Evolutionary conservation across 2,329 filamentous ascomycete genomes (phyloP), one percentile per base, ranked within the genome.

Genomic region (Pseudomassariella vexata): DNA sequence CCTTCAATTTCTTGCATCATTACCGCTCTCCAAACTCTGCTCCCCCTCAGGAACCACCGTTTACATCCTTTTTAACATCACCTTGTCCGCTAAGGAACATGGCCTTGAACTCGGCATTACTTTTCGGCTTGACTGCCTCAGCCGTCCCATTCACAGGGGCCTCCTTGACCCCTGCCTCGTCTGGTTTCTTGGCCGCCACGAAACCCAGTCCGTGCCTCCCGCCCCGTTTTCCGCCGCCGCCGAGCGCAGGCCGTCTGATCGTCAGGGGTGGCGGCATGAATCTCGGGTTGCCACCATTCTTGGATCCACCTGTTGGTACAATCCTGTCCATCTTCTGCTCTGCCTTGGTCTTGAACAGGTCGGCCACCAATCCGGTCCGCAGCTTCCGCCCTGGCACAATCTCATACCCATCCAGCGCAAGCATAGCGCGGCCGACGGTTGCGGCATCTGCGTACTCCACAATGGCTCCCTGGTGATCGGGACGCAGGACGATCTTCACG

Each of bases 391-490:
- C 71, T 28, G 50, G 46, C 21, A 65, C 68, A 26, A 82, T 69
- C 30, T 75, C 68, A 31, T 65, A 49, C 5, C 73, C 73, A 25
- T 76, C 66, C 3, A 83, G 59, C 17, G 65, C 66, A 6, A 83
- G 52, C n/a, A 75, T 66, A 1, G 83, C 84, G 49, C 75, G 83
- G 17, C 89, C 89, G 0, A 84, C 84, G 21, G 79, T 72, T 3
- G 77, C 68, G 3, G 81, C 69, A 30, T 85, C 77, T 3, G 65
- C 64, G 48, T 85, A 95, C 52, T 96, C 92, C 22, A 96, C 71
- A 34, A 90, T 82, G 5, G 89, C 92, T 9, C 88, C 89, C 36
- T 82, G 79, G 40, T 94, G 85, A 38, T 87, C 76, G 2, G 88
- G 86, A 27, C 87, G 79, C 9, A 95, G 68, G 9, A 83, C 70